Percentiles rank a stretch among this genome's conserved stretches.
Evolutionary conservation across 1,139 yeast species (phyloP).

Genomic region (Yamadazyma diddensiae): DNA sequence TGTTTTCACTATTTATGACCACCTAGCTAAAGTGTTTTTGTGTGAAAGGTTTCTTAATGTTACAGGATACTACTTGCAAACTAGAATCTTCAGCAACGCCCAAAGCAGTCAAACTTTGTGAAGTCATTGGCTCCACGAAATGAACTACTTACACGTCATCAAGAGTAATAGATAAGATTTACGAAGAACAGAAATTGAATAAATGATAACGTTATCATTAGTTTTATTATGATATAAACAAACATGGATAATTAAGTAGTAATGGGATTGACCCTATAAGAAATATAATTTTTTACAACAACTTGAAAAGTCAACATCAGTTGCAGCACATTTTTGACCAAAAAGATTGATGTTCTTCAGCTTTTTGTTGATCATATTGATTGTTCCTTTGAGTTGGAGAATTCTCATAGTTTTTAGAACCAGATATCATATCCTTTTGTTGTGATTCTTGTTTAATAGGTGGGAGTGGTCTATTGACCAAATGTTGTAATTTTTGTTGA

Average conservation of each 20-base stretch:
- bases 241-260: slow-evolving; percentile 1
- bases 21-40: too few species aligned
- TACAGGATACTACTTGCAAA: too few species aligned
- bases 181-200: not conserved
- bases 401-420: slow-evolving; percentile 15
- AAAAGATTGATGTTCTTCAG: slow-evolving; percentile 40
- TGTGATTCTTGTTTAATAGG: slow-evolving; percentile 45
- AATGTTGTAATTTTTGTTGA: slow-evolving; percentile 50
- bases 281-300: too few species aligned
- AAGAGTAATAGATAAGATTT: too few species aligned
- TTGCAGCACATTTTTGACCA: slow-evolving; percentile 48
- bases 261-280: slow-evolving; percentile 1
- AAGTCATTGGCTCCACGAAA: too few species aligned
- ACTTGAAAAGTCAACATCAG: slow-evolving; percentile 14
- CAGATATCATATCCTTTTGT: slow-evolving; percentile 16
- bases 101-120: too few species aligned
- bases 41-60: too few species aligned
- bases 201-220: not conserved
- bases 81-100: too few species aligned
- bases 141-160: too few species aligned
- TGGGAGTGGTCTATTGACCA: slow-evolving; percentile 50
- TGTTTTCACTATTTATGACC: too few species aligned
- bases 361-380: slow-evolving; percentile 39
- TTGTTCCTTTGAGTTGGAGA: slow-evolving; percentile 23
- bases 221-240: slow-evolving; percentile 1